Percentiles rank a stretch among this genome's conserved stretches.
phyloP scores from a whole-genome alignment of 306 rosid genomes.

The Dryas alaskensis region DNA sequence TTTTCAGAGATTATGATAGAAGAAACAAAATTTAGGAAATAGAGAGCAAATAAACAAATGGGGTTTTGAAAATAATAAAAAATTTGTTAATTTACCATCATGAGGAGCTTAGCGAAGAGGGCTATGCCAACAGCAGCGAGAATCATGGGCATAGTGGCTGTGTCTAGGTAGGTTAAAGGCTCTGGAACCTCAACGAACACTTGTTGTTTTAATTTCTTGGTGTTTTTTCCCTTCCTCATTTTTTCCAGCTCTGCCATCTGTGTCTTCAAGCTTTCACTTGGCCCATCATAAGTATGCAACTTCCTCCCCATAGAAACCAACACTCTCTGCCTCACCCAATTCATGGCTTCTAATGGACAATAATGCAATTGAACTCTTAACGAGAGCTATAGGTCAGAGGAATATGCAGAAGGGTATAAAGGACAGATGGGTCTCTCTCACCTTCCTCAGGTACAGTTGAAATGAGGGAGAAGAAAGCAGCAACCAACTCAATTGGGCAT shows the following conservation, averaged over 20 bases:
- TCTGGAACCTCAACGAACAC: constrained; percentile 74
- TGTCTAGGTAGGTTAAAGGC: constrained; percentile 64
- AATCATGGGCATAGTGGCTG: constrained; percentile 77
- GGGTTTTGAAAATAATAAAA: background rate
- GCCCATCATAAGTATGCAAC: constrained; percentile 35
- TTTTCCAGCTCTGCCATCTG: constrained; percentile 49
- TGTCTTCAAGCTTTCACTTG: constrained; percentile 43
- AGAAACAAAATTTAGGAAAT: constrained; percentile 2
- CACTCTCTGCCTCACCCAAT: constrained; percentile 30
- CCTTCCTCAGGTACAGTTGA: background rate
- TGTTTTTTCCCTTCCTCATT: constrained; percentile 41
- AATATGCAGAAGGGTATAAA: too few relatives aligned
- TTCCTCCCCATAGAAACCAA: constrained; percentile 26
- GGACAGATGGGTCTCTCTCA: background rate
- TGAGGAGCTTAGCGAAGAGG: constrained; percentile 67
- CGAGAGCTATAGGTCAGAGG: too few relatives aligned
- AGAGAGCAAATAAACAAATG: background rate
- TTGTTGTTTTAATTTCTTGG: constrained; percentile 38
- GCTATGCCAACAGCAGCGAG: constrained; percentile 56
- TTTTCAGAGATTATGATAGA: background rate
- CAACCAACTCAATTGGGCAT: background rate
- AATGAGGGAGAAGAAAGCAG: background rate
- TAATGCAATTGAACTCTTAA: background rate
- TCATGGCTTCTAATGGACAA: constrained; percentile 16
- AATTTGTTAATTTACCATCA: constrained; percentile 41